These are phyloP conservation scores for Sonneratia alba DNA, from an alignment of 345 rosid genomes.

Conservation along the genomic window DNA sequence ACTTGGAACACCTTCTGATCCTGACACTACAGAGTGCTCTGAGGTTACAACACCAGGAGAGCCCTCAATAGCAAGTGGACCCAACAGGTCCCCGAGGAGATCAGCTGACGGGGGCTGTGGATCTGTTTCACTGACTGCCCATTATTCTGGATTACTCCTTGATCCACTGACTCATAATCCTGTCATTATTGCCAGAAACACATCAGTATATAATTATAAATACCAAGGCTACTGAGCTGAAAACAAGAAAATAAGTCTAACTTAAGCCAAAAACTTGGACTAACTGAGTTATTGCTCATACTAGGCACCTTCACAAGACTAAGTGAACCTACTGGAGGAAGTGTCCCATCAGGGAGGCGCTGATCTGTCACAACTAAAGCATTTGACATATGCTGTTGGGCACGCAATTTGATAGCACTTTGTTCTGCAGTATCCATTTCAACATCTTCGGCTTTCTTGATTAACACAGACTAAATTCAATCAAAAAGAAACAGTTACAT, in stretches of 20 bases:
- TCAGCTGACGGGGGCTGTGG: conserved; percentile 48
- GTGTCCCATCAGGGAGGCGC: conserved; percentile 52
- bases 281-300: conserved; percentile 37
- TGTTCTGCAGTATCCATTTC: conserved; percentile 94
- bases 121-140: conserved; percentile 51
- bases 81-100: conserved; percentile 73
- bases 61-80: conserved; percentile 83
- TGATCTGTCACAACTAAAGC: conserved; percentile 86
- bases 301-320: conserved; percentile 64
- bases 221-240: background rate
- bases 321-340: conserved; percentile 44
- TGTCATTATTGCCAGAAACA: conserved; percentile 17
- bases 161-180: conserved; percentile 47
- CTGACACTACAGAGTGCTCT: conserved; percentile 34
- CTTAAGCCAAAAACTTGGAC: conserved; percentile 17
- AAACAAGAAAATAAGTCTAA: background rate
- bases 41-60: conserved; percentile 48
- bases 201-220: background rate
- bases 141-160: conserved; percentile 38
- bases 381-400: conserved; percentile 86
- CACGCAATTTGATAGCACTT: conserved; percentile 91
- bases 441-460: conserved; percentile 75
- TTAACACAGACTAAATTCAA: conserved; percentile 61
- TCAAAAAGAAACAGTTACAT: conserved; percentile 9
- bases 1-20: conserved; percentile 28